These are phyloP conservation scores for Monilinia polystroma DNA, from an alignment of 2,329 filamentous ascomycete species.

Conservation along the genomic window DNA sequence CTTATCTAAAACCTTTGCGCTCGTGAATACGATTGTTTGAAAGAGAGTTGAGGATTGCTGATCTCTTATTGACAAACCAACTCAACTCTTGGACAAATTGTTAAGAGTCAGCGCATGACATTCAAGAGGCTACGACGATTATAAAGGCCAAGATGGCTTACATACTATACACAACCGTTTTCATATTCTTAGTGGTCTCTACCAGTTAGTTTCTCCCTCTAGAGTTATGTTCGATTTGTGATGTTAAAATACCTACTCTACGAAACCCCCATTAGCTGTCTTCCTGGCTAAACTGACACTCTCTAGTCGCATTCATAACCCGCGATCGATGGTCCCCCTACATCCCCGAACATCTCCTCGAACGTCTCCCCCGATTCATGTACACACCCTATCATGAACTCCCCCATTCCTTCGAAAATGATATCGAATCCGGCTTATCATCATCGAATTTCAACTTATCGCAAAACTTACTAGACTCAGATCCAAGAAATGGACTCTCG, in stretches of 20 bases:
- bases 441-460: slow-evolving; percentile 80
- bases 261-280: slow-evolving; percentile 21
- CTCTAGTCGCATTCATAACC: slow-evolving; percentile 71
- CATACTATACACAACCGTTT: slow-evolving; percentile 73
- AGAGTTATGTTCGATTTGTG: background rate
- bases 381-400: slow-evolving; percentile 73
- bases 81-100: no score
- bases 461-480: slow-evolving; percentile 76
- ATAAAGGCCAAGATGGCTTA: slow-evolving; percentile 62
- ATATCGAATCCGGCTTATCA: slow-evolving; percentile 84
- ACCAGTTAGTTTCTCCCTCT: slow-evolving; percentile 55
- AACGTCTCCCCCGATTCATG: slow-evolving; percentile 53
- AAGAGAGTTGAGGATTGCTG: background rate
- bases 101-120: background rate
- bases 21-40: background rate
- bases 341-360: slow-evolving; percentile 43
- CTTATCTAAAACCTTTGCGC: background rate
- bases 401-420: slow-evolving; percentile 72
- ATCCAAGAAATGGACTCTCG: slow-evolving; percentile 78
- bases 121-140: background rate
- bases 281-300: background rate
- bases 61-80: background rate
- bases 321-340: slow-evolving; percentile 73
- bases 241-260: background rate
- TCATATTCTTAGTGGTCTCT: slow-evolving; percentile 68